Evolutionary conservation across 2,329 filamentous ascomycete genomes (phyloP), one percentile per base, ranked within the genome.

Genomic region (Colletotrichum salicis): DNA sequence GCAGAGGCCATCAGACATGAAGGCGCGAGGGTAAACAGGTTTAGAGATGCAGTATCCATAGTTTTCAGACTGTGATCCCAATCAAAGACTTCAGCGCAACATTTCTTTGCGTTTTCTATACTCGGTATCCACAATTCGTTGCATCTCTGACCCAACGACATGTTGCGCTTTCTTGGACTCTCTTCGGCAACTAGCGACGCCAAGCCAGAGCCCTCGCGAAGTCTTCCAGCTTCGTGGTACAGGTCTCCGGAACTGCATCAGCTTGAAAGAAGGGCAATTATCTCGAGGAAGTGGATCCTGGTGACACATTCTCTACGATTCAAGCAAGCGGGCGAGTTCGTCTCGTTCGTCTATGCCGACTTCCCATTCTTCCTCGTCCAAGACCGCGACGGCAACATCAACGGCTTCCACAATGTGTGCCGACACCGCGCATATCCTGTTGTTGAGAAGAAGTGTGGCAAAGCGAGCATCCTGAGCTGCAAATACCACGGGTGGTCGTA

Each of bases 401-500:
- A 73, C 8, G 74, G 70, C 19, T 74, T 75, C 19, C 74, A 76
- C 58, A 76, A 76, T 33, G 67, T 75, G 1, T 76, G 74, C 51
- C 63, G 74, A 5, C 74, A 76, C 29, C 72, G 74, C 7, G 75
- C 73, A 12, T 76, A 76, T 52, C 74, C 75, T 1, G 61, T 76
- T 0, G 63, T 76, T 3, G 74, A 76, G 59, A 73, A 73, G 12
- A 57, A 67, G 10, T 69, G 66, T 1, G 75, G 75, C 1, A 76
- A 76, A 41, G 62, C 69, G 11, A 70, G 60, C 27, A 66, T 73
- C 5, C 58, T 73, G 12, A 66, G 67, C 41, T 73, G 70, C 67
- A 81, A 81, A 64, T 86, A 85, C 58, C 84, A 85, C 64, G 84
- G 84, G 8, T 86, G 84, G 84, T 84, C 82, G 6, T 85, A 86